These are phyloP conservation scores for Globisporangium cystogenes DNA, from an alignment of 352 stramenopile genomes.

Conservation along the genomic window DNA sequence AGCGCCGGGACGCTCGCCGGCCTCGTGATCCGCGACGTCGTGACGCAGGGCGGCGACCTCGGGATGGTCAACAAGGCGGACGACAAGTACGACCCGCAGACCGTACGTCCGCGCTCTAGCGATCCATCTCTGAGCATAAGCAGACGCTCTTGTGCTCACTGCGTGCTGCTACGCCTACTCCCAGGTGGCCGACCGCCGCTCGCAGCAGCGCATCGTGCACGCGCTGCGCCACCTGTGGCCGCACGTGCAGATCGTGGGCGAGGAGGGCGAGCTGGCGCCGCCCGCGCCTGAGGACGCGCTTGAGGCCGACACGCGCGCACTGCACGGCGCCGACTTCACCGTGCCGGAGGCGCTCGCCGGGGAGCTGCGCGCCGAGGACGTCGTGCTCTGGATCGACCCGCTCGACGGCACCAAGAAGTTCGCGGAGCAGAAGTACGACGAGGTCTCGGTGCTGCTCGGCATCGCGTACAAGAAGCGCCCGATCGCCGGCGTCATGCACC, in stretches of 20 bases:
- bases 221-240: constrained; percentile 54
- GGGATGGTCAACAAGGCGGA: constrained; percentile 75
- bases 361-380: constrained; percentile 27
- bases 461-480: constrained; percentile 62
- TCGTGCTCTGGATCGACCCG: constrained; percentile 79
- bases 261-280: constrained; percentile 59
- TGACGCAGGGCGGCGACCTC: constrained; percentile 41
- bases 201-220: constrained; percentile 65
- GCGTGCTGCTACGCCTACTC: not conserved
- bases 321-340: constrained; percentile 14
- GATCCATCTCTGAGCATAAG: too few species aligned
- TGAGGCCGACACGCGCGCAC: constrained; percentile 30
- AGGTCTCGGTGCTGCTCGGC: constrained; percentile 75
- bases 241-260: constrained; percentile 49
- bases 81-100: constrained; percentile 72
- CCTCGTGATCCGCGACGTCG: constrained; percentile 65
- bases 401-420: constrained; percentile 80
- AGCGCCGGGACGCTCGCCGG: constrained; percentile 45
- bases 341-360: constrained; percentile 14
- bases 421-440: constrained; percentile 58
- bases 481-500: constrained; percentile 63
- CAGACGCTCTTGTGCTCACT: not conserved
- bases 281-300: constrained; percentile 43
- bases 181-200: constrained; percentile 57
- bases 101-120: constrained; percentile 13